A percentile compares a stretch with the other conserved stretches of the same genome.
Evolutionary conservation across 129 eudicot genomes (phyloP).

Genomic region (Calendula officinalis): DNA sequence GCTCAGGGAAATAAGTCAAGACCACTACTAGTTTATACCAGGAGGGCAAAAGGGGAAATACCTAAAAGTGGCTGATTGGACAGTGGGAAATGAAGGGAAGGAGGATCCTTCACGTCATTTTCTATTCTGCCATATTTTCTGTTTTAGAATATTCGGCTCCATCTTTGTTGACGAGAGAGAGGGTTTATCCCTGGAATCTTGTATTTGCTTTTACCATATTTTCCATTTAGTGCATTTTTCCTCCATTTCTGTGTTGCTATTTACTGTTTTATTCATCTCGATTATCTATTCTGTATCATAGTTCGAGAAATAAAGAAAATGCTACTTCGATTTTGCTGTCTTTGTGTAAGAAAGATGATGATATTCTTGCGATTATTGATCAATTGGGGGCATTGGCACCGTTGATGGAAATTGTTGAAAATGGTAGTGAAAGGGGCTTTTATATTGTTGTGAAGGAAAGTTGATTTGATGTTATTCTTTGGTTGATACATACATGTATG

Average conservation of each 20-base stretch:
- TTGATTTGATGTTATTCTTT: conserved; percentile 21
- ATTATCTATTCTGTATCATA: neutral
- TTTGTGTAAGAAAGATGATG: conserved; percentile 77
- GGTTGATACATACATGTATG: conserved; percentile 21
- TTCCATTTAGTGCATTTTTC: no score
- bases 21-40: neutral
- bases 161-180: no score
- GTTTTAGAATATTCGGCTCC: no score
- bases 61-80: neutral
- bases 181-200: no score
- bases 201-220: no score
- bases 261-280: no score
- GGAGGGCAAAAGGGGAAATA: neutral
- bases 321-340: conserved; percentile 72
- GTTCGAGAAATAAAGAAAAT: conserved; percentile 77
- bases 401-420: conserved; percentile 48
- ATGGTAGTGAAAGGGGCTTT: conserved; percentile 72
- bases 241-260: no score
- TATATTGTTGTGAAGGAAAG: conserved; percentile 16
- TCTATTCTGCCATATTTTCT: no score
- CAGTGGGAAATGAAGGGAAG: no score
- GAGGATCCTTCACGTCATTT: no score
- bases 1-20: neutral
- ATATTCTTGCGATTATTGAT: conserved; percentile 56
- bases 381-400: conserved; percentile 67